Percentiles rank a stretch among this genome's conserved stretches.
Conservation (phyloP, 345 rosid species). For the Citrus cavaleriei region DNA sequence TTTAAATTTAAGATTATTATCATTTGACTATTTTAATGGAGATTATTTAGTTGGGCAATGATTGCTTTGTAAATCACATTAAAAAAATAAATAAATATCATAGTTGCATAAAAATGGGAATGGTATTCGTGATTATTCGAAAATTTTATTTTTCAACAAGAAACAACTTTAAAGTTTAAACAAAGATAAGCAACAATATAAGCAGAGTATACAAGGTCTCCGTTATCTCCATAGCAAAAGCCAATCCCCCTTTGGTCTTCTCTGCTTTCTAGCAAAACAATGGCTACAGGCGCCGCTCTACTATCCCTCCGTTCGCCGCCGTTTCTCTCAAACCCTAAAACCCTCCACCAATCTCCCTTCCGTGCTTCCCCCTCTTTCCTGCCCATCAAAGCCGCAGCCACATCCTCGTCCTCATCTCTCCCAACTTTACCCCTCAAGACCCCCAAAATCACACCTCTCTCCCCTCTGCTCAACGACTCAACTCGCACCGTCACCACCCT, state of each 20-base stretch:
- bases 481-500: constrained; percentile 45
- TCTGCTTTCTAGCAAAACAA: not conserved
- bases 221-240: not conserved
- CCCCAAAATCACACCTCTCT: not conserved
- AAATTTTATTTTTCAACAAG: too few relatives aligned
- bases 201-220: not conserved
- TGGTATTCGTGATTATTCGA: too few relatives aligned
- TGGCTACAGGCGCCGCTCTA: not conserved
- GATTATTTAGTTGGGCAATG: too few relatives aligned
- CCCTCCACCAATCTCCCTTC: not conserved
- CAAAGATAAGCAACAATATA: not conserved
- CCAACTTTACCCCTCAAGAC: not conserved
- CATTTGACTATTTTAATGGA: too few relatives aligned
- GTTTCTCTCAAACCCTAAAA: not conserved
- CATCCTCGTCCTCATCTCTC: not conserved
- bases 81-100: too few relatives aligned
- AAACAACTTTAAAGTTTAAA: not conserved
- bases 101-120: too few relatives aligned
- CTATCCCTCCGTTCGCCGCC: not conserved
- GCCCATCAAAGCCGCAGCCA: not conserved
- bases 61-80: too few relatives aligned
- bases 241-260: not conserved
- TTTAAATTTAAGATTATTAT: too few relatives aligned
- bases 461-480: constrained; percentile 30
- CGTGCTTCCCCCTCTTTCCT: not conserved